Evolutionary conservation across 202 grass and related monocot genomes (phyloP), one percentile per base, ranked within the genome.

Genomic region (Schoenoplectus tabernaemontani): DNA sequence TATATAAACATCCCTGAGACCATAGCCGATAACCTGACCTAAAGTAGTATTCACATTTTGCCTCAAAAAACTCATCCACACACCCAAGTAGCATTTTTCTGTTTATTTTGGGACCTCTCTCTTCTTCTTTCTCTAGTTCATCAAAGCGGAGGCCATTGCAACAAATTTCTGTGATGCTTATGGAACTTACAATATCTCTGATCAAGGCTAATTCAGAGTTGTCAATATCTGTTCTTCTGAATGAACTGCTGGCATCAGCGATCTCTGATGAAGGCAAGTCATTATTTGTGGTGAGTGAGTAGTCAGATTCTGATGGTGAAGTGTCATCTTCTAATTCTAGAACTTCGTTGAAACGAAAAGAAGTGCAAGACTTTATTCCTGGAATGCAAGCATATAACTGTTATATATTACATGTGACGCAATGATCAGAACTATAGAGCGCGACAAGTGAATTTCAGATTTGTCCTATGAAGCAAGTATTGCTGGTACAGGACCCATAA

Each of bases 1-100:
- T 77, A 78, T 93, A 42, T 4, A 86, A 65, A 57, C 87, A 62
- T 34, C 92, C 90, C 77, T 84, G 86, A 77, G 86, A 86, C 96
- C 96, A 96, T 61, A 89, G 86, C 42, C 71, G 32, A 22, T 87
- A 96, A 58, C 96, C 90, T 7, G 85, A 87, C 47, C 60, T 80
- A 82, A 99, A 96, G 53, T 89, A 99, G 64, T 87, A 86, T 4
- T 53, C 32, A 7, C 87, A 93, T 93, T 87, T 99, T 36, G 64
- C 60, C 75, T 76, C 91, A 80, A 99, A 44, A 28, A 83, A 89
- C 69, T 99, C 92, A 36, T 83, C 83, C 26, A 87, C 80, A 24
- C 88, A 88, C 60, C 92, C 96, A 85, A 99, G 90, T 53, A 99
- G 84, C 84, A 99, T 73, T 67, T 78, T 87, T 71, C 71, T 80